Conservation (phyloP, 1,284 basidiomycete genomes). For the Heliocybe sulcata region DNA sequence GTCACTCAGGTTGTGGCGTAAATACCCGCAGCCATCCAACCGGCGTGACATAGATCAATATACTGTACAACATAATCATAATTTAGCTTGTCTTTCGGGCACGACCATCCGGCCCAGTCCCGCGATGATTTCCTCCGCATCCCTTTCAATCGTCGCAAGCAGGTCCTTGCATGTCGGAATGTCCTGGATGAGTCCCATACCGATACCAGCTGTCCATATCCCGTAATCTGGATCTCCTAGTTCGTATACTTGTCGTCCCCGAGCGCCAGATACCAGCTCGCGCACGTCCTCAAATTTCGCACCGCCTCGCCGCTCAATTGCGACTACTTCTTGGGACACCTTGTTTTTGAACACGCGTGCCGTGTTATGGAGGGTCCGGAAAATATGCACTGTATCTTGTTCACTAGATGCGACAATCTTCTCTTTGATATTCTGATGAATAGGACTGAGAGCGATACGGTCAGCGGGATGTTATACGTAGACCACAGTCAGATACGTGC, state of each 20-base stretch:
- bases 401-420: conserved; percentile 82
- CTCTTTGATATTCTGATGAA: conserved; percentile 88
- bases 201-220: conserved; percentile 82
- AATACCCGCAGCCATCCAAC: background rate
- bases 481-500: conserved; percentile 22
- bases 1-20: background rate
- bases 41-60: background rate
- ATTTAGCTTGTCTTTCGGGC: background rate
- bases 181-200: conserved; percentile 80
- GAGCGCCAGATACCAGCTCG: conserved; percentile 78
- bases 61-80: background rate
- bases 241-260: conserved; percentile 41
- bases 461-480: conserved; percentile 2
- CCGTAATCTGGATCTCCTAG: conserved; percentile 82
- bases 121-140: conserved; percentile 71
- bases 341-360: conserved; percentile 87
- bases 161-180: conserved; percentile 81
- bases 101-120: conserved; percentile 24
- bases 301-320: conserved; percentile 77
- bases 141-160: conserved; percentile 64
- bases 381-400: conserved; percentile 83
- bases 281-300: conserved; percentile 85
- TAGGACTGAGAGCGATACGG: conserved; percentile 45
- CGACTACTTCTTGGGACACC: conserved; percentile 75
- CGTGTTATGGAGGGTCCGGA: conserved; percentile 83